phyloP scores from a whole-genome alignment of 202 grass and related monocot species.

The Brachypodium distachyon region DNA sequence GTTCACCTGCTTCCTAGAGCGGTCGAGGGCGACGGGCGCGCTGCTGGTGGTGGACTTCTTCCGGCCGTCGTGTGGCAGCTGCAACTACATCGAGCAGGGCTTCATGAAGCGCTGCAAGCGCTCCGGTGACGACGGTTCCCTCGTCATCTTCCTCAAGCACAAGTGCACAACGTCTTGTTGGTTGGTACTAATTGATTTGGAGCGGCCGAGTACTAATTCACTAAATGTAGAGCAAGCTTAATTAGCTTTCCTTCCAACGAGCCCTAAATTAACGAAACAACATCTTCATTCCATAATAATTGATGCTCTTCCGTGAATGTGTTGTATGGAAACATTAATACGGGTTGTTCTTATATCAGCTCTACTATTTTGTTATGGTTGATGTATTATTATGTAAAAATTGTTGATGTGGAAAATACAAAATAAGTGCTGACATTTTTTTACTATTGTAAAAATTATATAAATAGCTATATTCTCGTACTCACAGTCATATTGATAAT shows the following conservation, averaged over 20 bases:
- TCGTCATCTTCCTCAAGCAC: constrained; percentile 86
- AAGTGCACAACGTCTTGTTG: constrained; percentile 81
- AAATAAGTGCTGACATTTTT: too few species aligned
- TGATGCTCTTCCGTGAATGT: too few species aligned
- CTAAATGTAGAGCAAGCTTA: too few species aligned
- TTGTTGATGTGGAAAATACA: too few species aligned
- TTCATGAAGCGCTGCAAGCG: constrained; percentile 86
- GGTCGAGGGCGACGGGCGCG: constrained; percentile 34
- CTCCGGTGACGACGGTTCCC: constrained; percentile 43
- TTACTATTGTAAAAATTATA: too few species aligned
- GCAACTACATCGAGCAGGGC: constrained; percentile 89
- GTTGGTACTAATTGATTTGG: background rate
- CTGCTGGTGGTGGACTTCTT: constrained; percentile 95
- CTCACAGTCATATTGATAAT: too few species aligned
- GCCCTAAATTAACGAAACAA: background rate
- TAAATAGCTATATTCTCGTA: too few species aligned
- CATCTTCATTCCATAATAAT: too few species aligned
- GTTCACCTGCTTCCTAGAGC: constrained; percentile 43
- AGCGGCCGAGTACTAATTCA: background rate
- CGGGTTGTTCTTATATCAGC: too few species aligned
- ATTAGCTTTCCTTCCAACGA: background rate
- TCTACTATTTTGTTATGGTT: too few species aligned
- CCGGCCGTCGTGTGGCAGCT: constrained; percentile 86
- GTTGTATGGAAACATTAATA: too few species aligned
- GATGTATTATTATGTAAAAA: too few species aligned